Percentiles rank a stretch among this genome's conserved stretches.
Conservation (phyloP, 2,329 filamentous ascomycete species). For the Aphanocladium album region DNA sequence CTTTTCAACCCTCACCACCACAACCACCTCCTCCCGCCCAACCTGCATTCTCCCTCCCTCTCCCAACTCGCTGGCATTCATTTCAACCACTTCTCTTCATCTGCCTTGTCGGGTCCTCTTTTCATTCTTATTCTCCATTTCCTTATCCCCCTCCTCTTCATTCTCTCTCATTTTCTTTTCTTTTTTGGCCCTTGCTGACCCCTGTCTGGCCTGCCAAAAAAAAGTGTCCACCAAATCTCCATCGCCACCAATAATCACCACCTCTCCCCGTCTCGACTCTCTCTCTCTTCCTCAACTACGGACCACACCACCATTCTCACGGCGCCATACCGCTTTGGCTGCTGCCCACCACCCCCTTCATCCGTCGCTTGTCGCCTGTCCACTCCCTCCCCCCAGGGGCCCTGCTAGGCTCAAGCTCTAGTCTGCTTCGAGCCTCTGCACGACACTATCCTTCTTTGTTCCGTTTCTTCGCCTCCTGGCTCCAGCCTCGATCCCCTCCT, state of each 20-base stretch:
- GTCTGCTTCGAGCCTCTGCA: conserved; percentile 10
- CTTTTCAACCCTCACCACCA: not conserved
- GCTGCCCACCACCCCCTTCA: not conserved
- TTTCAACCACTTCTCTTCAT: conserved; percentile 4
- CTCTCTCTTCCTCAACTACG: not conserved
- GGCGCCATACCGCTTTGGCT: conserved; percentile 1
- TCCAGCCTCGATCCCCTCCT: conserved; percentile 11
- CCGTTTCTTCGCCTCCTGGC: conserved; percentile 2
- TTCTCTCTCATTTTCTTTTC: not conserved
- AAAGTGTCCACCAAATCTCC: conserved; percentile 4
- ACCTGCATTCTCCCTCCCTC: not conserved
- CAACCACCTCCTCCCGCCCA: not conserved
- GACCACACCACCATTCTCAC: conserved; percentile 4
- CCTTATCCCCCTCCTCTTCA: not conserved
- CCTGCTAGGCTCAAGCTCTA: conserved; percentile 6
- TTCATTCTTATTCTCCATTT: not conserved
- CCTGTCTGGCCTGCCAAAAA: not conserved
- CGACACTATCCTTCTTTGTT: conserved; percentile 8
- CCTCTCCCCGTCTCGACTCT: not conserved
- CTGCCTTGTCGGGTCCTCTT: not conserved
- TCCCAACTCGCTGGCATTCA: too few species aligned
- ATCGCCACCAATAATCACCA: conserved; percentile 10
- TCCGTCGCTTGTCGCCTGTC: not conserved
- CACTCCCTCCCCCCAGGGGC: conserved; percentile 4
- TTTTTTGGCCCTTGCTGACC: not conserved